These are phyloP conservation scores for Trichoderma reesei DNA, from an alignment of 495 filamentous ascomycete genomes.

Conservation along the genomic window DNA sequence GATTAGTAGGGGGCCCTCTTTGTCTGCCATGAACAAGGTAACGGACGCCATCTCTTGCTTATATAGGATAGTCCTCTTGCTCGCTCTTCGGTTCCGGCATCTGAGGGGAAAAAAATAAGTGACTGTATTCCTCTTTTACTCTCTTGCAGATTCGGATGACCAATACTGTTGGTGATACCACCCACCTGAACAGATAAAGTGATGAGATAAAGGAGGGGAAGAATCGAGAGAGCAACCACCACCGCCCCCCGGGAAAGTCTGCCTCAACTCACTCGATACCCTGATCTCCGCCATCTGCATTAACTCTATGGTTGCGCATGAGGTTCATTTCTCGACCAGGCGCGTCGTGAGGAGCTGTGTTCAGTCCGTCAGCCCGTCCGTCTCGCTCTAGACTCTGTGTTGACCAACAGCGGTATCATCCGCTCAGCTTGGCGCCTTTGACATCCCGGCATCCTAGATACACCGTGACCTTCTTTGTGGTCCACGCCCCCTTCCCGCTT, in stretches of 20 bases:
- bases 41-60: background rate
- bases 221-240: background rate
- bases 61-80: background rate
- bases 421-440: slow-evolving; percentile 2
- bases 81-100: background rate
- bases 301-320: background rate
- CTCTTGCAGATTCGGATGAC: background rate
- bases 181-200: background rate
- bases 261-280: background rate
- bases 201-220: slow-evolving; percentile 3
- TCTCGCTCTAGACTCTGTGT: background rate
- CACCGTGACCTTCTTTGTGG: background rate
- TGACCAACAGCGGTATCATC: background rate
- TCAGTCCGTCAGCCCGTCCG: background rate
- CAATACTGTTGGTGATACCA: background rate
- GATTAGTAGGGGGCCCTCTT: background rate
- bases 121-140: background rate
- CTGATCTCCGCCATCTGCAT: background rate
- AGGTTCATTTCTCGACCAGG: background rate
- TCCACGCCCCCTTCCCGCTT: background rate
- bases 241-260: background rate
- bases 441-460: background rate
- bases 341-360: background rate
- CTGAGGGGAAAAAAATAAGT: background rate
- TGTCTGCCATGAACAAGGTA: background rate